Percentiles rank a stretch among this genome's conserved stretches.
These are phyloP conservation scores for Neonothopanus nambi DNA, from an alignment of 1,284 basidiomycete species.

Conservation along the genomic window DNA sequence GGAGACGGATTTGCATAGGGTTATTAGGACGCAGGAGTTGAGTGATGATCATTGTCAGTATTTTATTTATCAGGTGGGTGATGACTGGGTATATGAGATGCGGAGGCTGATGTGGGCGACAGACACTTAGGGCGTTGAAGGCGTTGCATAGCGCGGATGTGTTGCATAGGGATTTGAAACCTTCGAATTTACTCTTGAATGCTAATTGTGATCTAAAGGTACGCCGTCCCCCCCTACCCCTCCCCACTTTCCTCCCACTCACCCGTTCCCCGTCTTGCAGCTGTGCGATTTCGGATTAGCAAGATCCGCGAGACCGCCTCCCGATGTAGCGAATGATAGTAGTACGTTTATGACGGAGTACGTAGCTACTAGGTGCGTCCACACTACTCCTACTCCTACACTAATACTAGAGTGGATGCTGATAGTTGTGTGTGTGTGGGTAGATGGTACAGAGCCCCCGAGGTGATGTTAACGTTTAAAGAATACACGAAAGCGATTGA, in stretches of 20 bases:
- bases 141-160: conserved; percentile 94
- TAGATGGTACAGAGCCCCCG: conserved; percentile 91
- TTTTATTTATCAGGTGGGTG: conserved; percentile 69
- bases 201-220: conserved; percentile 97
- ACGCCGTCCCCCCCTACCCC: no score
- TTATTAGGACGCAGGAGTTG: conserved; percentile 83
- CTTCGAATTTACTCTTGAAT: conserved; percentile 92
- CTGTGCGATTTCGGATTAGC: conserved; percentile 89
- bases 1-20: conserved; percentile 89
- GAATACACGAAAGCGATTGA: conserved; percentile 94
- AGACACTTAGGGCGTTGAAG: conserved; percentile 88
- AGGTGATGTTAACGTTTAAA: conserved; percentile 97
- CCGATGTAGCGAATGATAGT: conserved; percentile 78
- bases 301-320: conserved; percentile 82
- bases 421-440: no score
- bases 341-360: conserved; percentile 95
- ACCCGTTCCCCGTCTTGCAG: no score
- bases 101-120: no score
- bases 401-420: no score
- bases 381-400: no score
- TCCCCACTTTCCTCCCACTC: no score
- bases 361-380: conserved; percentile 67
- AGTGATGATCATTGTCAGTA: conserved; percentile 93
- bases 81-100: no score
- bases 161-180: conserved; percentile 94